Evolutionary conservation across 2,329 filamentous ascomycete genomes (phyloP), one percentile per base, ranked within the genome.

Genomic region (Leptodontidium sp.): DNA sequence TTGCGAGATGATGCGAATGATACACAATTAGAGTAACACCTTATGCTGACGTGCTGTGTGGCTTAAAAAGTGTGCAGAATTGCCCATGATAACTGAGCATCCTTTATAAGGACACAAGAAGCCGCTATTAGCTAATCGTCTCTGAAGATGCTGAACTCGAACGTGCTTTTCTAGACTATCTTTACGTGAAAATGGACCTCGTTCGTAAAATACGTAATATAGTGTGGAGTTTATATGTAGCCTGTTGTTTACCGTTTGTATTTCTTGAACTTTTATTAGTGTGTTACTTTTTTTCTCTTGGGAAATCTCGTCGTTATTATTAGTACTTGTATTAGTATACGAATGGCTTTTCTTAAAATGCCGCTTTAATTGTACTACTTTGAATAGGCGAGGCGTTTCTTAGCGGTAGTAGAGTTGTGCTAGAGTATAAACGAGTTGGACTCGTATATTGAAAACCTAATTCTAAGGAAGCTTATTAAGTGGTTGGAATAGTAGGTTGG

Each of bases 401-500:
- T 59, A 5, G 35, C 21, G 17, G 17, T 59, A 5, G 55, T 17
- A 59, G 35, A 59, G 55, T 12, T 45, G 55, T 24, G 38, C 35
- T 1, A 59, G 55, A 26, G 15, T 24, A 43, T 59, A 5, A 40
- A 59, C 32, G 74, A 76, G 72, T 52, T 72, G 32, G n/a, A 74
- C 32, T 14, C 61, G 65, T 52, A 75, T 63, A 61, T 73, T 2
- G 64, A 72, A 61, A 45, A 75, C 59, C 63, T 73, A 47, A 63
- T 75, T 61, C 43, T 71, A 40, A 32, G 64, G 55, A 32, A 71
- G 69, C 38, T 67, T 35, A 66, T 75, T 55, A 26, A 70, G 67
- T 29, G 66, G 68, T 61, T 71, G 26, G 59, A 73, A 74, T 64
- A 75, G 73, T 58, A 75, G 58, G 61, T 67, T 66, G 47, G 71